Evolutionary conservation across 768 basidiomycete species (phyloP), one percentile per base, ranked within the genome.

Genomic region (Termitomyces sp.): DNA sequence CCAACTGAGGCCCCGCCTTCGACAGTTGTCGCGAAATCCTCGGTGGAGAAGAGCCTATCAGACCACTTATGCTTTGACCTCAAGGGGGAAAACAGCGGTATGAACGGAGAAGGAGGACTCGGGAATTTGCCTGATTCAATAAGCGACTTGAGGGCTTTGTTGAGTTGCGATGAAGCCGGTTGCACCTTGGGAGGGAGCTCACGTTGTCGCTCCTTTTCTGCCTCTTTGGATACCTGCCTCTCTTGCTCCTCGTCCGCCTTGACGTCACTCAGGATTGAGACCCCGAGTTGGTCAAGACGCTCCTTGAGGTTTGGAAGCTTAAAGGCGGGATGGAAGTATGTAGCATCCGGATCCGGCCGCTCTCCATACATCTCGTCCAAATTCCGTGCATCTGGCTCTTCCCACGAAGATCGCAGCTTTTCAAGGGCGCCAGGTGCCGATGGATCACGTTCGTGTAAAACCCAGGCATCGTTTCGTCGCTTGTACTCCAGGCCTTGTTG

Each of bases 241-340:
- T 81, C 81, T 55, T 81, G 80, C 56, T 81, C 80, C 61, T 80
- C 78, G 31, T 73, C 73, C 64, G 76, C 64, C 31, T 52, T 59
- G 17, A 45, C 58, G 19, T 65, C 56, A 6, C 42, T 31, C 5
- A 72, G 33, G 0, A 59, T 44, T 15, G 51, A 54, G 7, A 71
- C 37, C 1, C 74, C 74, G 11, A 77, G 65, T 10, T 57, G 26
- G 3, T 40, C 12, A n/a, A 67, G 66, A 28, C 67, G 68, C 21
- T 69, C 46, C 0, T 51, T 59, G 37, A 77, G 64, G 7, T 54
- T 42, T 5, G 61, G 42, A 23, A 61, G 49, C 2, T 62, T 31
- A n/a, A 59, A 44, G 12, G 58, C 62, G 35, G 53, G 5, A 33
- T 59, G 48, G 42, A 46, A 9, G 41, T 26, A 5, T 40, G 33